Conservation (phyloP, 2,329 filamentous ascomycete genomes). For the Alternaria sp. region DNA sequence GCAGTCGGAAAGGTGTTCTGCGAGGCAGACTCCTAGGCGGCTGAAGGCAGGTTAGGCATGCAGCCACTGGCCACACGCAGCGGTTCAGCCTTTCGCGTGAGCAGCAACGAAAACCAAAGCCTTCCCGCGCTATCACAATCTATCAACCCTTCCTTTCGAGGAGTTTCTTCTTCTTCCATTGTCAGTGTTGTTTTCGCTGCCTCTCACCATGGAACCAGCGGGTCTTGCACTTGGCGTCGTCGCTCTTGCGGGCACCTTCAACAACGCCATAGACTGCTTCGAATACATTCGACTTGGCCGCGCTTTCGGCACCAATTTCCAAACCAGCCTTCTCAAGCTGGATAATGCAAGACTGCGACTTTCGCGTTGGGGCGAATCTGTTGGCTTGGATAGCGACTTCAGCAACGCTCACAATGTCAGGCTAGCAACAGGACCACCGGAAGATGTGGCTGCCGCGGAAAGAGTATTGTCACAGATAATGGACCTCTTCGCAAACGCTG, state of each 20-base stretch:
- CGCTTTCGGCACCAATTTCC: not conserved
- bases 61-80: not conserved
- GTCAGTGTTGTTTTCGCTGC: accelerated
- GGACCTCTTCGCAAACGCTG: not conserved
- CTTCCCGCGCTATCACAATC: not conserved
- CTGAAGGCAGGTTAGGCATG: not conserved
- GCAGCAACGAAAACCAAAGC: not conserved
- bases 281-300: not conserved
- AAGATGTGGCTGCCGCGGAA: not conserved
- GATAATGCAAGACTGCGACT: not conserved
- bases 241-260: not conserved
- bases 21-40: not conserved
- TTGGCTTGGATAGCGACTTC: not conserved
- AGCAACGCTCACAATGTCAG: not conserved
- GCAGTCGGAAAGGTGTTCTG: not conserved
- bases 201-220: not conserved
- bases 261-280: not conserved
- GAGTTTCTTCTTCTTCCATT: too few species aligned
- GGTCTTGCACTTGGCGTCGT: not conserved
- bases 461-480: not conserved
- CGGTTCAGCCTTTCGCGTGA: not conserved
- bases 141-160: not conserved
- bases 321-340: not conserved
- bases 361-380: not conserved
- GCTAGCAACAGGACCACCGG: not conserved